phyloP scores from a whole-genome alignment of 768 basidiomycete species.

The Leccinellum luteum region DNA sequence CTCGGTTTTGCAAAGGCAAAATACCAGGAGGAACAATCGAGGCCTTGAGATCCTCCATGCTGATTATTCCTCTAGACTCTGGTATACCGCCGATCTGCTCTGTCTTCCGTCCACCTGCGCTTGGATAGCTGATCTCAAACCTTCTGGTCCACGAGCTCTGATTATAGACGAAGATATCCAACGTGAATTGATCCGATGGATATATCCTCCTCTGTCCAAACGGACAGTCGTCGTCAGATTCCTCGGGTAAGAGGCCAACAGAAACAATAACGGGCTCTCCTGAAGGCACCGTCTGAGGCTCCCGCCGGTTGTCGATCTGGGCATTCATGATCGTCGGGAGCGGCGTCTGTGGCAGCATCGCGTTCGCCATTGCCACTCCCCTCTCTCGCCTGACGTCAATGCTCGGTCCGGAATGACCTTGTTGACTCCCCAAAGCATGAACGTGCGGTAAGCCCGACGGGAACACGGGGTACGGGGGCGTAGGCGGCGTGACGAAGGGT shows the following conservation, averaged over 20 bases:
- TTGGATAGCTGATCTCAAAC: conserved; percentile 73
- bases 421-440: conserved; percentile 50
- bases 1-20: conserved; percentile 71
- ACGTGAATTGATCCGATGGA: conserved; percentile 69
- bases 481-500: conserved; percentile 42
- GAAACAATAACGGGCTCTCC: conserved; percentile 70
- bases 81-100: conserved; percentile 26
- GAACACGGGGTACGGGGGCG: conserved; percentile 74
- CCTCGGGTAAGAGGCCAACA: conserved; percentile 47
- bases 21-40: conserved; percentile 52
- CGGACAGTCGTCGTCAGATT: conserved; percentile 10
- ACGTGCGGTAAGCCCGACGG: conserved; percentile 44
- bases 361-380: conserved; percentile 33
- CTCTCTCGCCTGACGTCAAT: conserved; percentile 69
- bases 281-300: conserved; percentile 7
- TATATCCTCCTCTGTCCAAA: conserved; percentile 51
- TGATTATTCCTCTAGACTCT: conserved; percentile 16
- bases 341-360: conserved; percentile 51
- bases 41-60: conserved; percentile 27
- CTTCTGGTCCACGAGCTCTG: conserved; percentile 71
- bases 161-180: conserved; percentile 89
- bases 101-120: conserved; percentile 45
- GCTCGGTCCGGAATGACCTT: conserved; percentile 50
- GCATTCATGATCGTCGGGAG: conserved; percentile 48
- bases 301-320: conserved; percentile 33